These are phyloP conservation scores for Epichloe bromicola DNA, from an alignment of 2,329 filamentous ascomycete genomes.

Conservation along the genomic window DNA sequence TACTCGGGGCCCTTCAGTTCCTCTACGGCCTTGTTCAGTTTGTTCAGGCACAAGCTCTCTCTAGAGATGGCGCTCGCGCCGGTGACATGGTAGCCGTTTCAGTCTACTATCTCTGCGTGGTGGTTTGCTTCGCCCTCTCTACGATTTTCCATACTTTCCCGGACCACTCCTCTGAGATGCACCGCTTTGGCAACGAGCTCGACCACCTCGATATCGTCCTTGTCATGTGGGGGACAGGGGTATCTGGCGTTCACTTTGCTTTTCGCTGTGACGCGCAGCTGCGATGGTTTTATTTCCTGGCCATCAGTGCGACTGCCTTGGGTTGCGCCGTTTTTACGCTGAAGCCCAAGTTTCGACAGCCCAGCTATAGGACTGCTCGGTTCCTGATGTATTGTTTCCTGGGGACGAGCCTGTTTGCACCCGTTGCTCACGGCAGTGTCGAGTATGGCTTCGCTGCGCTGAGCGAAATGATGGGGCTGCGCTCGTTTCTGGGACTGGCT, in stretches of 20 bases:
- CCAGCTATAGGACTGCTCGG: constrained; percentile 12
- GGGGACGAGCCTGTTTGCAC: constrained; percentile 13
- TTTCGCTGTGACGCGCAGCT: constrained; percentile 12
- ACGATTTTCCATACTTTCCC: constrained; percentile 11
- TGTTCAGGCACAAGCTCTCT: constrained; percentile 1
- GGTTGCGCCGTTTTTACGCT: constrained; percentile 15
- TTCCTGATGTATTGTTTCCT: constrained; percentile 14
- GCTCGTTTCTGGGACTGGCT: constrained; percentile 16
- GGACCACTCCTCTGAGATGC: constrained; percentile 17
- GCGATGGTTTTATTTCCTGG: constrained; percentile 9
- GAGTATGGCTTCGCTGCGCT: constrained; percentile 9
- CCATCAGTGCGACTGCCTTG: constrained; percentile 12
- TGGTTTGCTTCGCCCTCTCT: constrained; percentile 14
- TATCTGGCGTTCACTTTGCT: constrained; percentile 14
- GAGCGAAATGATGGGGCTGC: constrained; percentile 12
- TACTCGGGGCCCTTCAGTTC: constrained; percentile 14
- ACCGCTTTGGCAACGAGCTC: constrained; percentile 16
- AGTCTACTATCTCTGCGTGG: constrained; percentile 13
- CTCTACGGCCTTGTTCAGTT: constrained; percentile 8
- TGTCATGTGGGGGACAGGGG: constrained; percentile 8
- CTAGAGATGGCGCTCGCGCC: constrained; percentile 4
- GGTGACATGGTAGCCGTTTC: constrained; percentile 7
- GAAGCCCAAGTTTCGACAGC: constrained; percentile 13
- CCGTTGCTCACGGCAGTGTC: constrained; percentile 12
- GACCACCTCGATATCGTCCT: constrained; percentile 18